Evolutionary conservation across 1,284 basidiomycete genomes (phyloP).

Genomic region (Phellopilus nigrolimitatus): DNA sequence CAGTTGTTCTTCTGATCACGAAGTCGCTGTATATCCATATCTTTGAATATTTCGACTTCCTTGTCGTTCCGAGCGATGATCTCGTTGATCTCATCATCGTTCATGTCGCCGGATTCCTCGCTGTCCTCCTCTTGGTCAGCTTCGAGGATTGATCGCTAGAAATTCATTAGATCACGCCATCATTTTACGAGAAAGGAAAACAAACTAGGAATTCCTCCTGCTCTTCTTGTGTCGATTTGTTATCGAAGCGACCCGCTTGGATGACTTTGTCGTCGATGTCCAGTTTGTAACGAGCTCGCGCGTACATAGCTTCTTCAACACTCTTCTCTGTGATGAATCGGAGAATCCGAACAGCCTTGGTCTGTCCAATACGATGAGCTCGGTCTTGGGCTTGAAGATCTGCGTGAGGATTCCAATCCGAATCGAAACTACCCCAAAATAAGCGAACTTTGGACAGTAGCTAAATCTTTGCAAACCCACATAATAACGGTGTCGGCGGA

Average conservation of each 20-base stretch:
- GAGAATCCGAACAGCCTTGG: conserved; percentile 94
- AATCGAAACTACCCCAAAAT: conserved; percentile 68
- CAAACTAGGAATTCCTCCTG: conserved; percentile 88
- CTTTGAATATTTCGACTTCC: conserved; percentile 75
- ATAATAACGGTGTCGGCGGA: conserved; percentile 99
- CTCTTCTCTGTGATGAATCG: conserved; percentile 98
- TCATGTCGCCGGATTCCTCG: conserved; percentile 92
- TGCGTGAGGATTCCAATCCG: conserved; percentile 94
- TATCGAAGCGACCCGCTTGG: conserved; percentile 98
- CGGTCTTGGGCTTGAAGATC: conserved; percentile 99
- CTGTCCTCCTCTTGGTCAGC: conserved; percentile 89
- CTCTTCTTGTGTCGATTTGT: conserved; percentile 97
- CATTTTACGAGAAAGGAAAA: conserved; percentile 15
- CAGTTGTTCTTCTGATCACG: conserved; percentile 67
- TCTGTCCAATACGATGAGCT: conserved; percentile 99
- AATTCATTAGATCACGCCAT: conserved; percentile 5
- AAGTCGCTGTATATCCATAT: conserved; percentile 83
- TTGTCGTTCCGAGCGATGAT: conserved; percentile 84
- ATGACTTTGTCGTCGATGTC: conserved; percentile 99
- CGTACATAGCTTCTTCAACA: conserved; percentile 96
- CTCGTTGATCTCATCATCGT: conserved; percentile 96
- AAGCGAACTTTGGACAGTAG: conserved; percentile 9
- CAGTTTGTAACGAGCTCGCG: conserved; percentile 92
- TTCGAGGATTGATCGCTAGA: conserved; percentile 78
- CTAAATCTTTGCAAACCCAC: conserved; percentile 56